Conservation (phyloP, 2,329 filamentous ascomycete species). For the Colletotrichum tropicale region DNA sequence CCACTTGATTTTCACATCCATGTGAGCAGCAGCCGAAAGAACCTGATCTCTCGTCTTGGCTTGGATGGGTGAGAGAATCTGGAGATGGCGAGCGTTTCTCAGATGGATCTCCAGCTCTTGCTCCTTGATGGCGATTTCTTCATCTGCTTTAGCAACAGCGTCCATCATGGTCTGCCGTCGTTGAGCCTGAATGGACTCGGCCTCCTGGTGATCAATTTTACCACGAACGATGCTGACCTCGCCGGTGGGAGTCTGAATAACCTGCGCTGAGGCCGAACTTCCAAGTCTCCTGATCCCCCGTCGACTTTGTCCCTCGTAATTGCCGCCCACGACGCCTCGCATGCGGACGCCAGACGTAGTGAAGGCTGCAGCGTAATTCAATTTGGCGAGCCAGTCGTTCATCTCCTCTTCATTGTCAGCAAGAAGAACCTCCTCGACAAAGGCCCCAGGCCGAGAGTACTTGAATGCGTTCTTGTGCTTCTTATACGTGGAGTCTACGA, state of each 20-base stretch:
- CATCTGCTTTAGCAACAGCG: conserved; percentile 83
- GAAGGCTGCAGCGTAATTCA: conserved; percentile 97
- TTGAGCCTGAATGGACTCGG: conserved; percentile 83
- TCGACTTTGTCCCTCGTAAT: conserved; percentile 81
- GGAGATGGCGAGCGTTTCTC: conserved; percentile 87
- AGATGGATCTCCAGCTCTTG: conserved; percentile 83
- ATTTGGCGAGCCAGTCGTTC: conserved; percentile 95
- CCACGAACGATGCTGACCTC: conserved; percentile 76
- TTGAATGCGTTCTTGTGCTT: conserved; percentile 96
- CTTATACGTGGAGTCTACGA: conserved; percentile 86
- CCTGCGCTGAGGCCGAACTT: conserved; percentile 61
- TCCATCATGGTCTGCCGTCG: conserved; percentile 81
- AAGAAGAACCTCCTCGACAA: conserved; percentile 84
- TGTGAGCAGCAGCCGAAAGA: conserved; percentile 80
- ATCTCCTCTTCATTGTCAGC: conserved; percentile 90
- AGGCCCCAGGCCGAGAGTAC: conserved; percentile 82
- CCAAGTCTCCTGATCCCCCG: conserved; percentile 76
- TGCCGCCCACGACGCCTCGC: conserved; percentile 82
- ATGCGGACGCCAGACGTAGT: conserved; percentile 90
- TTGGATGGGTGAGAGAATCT: conserved; percentile 88
- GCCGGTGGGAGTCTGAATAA: conserved; percentile 73
- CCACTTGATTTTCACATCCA: conserved; percentile 92
- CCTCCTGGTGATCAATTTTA: conserved; percentile 80
- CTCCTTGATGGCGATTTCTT: conserved; percentile 74
- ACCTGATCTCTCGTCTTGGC: conserved; percentile 88